Evolutionary conservation across 805 yeast genomes (phyloP).

Genomic region (Candida krabiensis): DNA sequence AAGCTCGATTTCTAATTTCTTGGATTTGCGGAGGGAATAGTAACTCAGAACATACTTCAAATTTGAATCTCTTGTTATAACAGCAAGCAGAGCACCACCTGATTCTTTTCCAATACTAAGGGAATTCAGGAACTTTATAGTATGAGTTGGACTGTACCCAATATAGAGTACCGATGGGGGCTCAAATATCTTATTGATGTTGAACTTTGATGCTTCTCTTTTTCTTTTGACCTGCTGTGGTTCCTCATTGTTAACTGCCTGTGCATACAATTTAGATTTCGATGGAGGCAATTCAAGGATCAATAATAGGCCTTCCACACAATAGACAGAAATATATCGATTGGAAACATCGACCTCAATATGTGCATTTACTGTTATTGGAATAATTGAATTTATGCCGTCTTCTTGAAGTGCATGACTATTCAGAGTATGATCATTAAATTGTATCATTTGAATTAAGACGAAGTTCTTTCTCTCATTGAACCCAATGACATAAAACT

Average conservation of each 20-base stretch:
- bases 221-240: slow-evolving; percentile 18
- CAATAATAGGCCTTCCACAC: slow-evolving; percentile 18
- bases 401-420: background rate
- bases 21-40: slow-evolving; percentile 11
- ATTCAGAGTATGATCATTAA: slow-evolving; percentile 7
- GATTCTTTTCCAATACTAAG: background rate
- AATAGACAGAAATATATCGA: slow-evolving; percentile 21
- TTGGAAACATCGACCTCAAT: slow-evolving; percentile 22
- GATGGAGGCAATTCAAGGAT: slow-evolving; percentile 22
- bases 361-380: slow-evolving; percentile 15
- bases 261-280: slow-evolving; percentile 17
- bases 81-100: slow-evolving; percentile 16
- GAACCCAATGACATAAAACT: slow-evolving; percentile 19
- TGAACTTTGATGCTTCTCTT: slow-evolving; percentile 9
- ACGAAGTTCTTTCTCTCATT: slow-evolving; percentile 7
- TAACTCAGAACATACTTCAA: slow-evolving; percentile 17
- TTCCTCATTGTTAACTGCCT: slow-evolving; percentile 15
- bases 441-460: slow-evolving; percentile 17
- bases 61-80: slow-evolving; percentile 16
- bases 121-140: slow-evolving; percentile 12
- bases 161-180: slow-evolving; percentile 15
- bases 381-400: background rate
- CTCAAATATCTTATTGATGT: slow-evolving; percentile 17
- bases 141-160: slow-evolving; percentile 15
- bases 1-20: slow-evolving; percentile 3